Evolutionary conservation across 2,329 filamentous ascomycete genomes (phyloP), one percentile per base, ranked within the genome.

Genomic region (Penicillium capsulatum): DNA sequence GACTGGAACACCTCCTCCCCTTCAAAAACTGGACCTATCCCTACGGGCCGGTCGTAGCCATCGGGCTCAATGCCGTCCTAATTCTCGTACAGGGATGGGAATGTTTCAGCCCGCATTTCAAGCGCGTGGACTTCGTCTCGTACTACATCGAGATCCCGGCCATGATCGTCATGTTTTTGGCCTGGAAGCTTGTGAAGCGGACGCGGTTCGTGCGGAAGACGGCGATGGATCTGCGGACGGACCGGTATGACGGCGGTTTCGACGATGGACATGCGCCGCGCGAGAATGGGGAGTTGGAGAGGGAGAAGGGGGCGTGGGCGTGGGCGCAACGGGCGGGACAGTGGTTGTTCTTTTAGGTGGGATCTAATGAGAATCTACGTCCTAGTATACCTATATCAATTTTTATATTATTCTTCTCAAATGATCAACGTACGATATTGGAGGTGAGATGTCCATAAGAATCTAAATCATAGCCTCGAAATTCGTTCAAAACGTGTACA

Each of bases 11-110:
- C 42, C 68, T 76, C 1, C 68, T 84, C 0, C 79, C 80, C 0
- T 84, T 80, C 64, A 76, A 73, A 44, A 83, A 83, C 54, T 82
- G 77, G 76, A 81, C 79, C 0, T 83, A 84, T 44, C 81, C 81
- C 0, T 74, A 69, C 41, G 79, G 80, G 0, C 80, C 80, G 0
- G 73, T 76, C 55, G 54, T 77, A 13, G 74, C 72, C 4, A 69
- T 83, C 10, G 45, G 75, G 0, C 65, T 83, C 27, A 82, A 81
- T 54, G 67, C 59, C 38, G 69, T 83, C 17, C 66, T 84, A 7
- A 74, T 84, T 3, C 67, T 83, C 1, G 71, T 82, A 0, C 80
- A 83, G 49, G 80, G 81, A 2, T 84, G 66, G 64, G 54, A 54
- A 13, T 77, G 72, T 38, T 83, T 84, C 62, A 79, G 73, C 29